A percentile compares a stretch with the other conserved stretches of the same genome.
Evolutionary conservation across 2,329 filamentous ascomycete species (phyloP).

Genomic region (Oidium heveae): DNA sequence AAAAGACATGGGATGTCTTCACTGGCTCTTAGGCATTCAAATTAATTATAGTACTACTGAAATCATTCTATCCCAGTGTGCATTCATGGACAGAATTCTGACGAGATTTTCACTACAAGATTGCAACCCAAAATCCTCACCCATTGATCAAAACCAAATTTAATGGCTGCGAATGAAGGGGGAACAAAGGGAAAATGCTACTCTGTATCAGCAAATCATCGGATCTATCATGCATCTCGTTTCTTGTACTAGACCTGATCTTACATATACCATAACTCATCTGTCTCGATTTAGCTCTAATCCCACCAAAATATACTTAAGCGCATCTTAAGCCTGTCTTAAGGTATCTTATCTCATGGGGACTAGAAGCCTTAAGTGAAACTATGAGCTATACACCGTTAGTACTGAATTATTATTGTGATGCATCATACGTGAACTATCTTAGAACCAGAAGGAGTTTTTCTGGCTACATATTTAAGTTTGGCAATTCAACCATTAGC

Average conservation of each 20-base stretch:
- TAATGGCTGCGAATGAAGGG: not conserved
- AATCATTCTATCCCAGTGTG: too few species aligned
- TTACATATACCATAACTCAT: not conserved
- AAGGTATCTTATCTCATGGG: not conserved
- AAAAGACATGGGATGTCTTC: too few species aligned
- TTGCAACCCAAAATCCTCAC: not conserved
- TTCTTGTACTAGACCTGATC: not conserved
- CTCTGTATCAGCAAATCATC: too few species aligned
- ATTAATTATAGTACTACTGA: too few species aligned
- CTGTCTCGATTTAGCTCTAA: not conserved
- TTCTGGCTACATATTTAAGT: too few species aligned
- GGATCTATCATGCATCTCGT: too few species aligned
- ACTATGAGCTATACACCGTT: not conserved
- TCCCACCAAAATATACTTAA: not conserved
- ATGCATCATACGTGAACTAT: too few species aligned
- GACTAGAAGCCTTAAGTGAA: not conserved
- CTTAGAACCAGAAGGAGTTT: too few species aligned
- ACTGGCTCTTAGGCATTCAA: too few species aligned
- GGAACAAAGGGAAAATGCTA: not conserved
- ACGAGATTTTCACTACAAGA: not conserved
- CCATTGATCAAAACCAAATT: not conserved
- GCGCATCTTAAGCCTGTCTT: not conserved
- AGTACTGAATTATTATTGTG: too few species aligned
- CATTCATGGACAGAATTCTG: not conserved
- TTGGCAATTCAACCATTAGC: too few species aligned